Percentiles rank a stretch among this genome's conserved stretches.
Evolutionary conservation across 768 basidiomycete genomes (phyloP).

Genomic region (Daedaleopsis sinensis): DNA sequence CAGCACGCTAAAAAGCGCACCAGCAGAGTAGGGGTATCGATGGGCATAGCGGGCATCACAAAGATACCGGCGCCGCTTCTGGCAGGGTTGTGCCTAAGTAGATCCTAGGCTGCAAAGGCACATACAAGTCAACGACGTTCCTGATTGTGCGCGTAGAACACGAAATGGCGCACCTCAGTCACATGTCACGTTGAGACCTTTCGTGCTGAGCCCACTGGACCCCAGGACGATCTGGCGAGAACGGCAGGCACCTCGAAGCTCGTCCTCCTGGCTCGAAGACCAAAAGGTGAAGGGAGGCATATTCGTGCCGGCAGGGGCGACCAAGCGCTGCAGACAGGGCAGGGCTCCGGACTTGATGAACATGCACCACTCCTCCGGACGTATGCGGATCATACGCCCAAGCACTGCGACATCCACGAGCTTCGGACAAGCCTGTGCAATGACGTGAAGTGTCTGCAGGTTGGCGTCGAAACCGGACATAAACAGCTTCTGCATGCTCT

Average conservation of each 20-base stretch:
- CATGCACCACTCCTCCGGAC: constrained; percentile 43
- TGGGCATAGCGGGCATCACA: background rate
- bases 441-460: constrained; percentile 34
- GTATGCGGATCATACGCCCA: constrained; percentile 43
- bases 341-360: constrained; percentile 42
- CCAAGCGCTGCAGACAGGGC: constrained; percentile 37
- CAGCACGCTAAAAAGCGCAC: background rate
- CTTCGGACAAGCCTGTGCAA: constrained; percentile 39
- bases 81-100: no score
- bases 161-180: background rate
- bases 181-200: background rate
- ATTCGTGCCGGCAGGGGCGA: constrained; percentile 43
- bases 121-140: no score
- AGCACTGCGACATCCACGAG: constrained; percentile 45
- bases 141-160: no score
- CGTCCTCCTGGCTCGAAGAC: constrained; percentile 26
- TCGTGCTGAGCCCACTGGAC: background rate
- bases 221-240: constrained; percentile 18
- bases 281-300: constrained; percentile 45
- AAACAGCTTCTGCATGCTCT: constrained; percentile 42
- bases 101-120: no score
- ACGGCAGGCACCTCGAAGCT: constrained; percentile 24
- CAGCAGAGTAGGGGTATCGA: background rate
- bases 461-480: constrained; percentile 46
- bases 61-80: background rate